phyloP scores from a whole-genome alignment of 306 rosid genomes.

The Pachyrhizus erosus region DNA sequence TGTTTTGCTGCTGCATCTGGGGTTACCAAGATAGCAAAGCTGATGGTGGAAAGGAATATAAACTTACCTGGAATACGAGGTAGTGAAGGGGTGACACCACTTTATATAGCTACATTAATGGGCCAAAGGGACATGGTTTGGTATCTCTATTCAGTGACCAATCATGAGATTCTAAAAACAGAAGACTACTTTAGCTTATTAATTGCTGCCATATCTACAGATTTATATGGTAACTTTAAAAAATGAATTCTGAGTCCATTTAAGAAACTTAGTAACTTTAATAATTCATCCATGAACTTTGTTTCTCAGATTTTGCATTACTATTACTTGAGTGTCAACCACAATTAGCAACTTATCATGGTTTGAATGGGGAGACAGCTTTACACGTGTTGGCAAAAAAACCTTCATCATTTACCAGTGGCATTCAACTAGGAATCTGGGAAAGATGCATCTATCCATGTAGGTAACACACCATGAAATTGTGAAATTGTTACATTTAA shows the following conservation, averaged over 20 bases:
- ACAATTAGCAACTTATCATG: constrained; percentile 27
- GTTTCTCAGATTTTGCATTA: constrained; percentile 34
- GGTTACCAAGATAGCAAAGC: constrained; percentile 20
- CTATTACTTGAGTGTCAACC: constrained; percentile 4
- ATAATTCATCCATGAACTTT: not conserved
- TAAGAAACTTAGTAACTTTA: not conserved
- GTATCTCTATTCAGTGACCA: constrained; percentile 27
- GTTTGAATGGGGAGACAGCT: constrained; percentile 36
- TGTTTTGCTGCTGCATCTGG: constrained; percentile 33
- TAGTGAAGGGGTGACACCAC: constrained; percentile 33
- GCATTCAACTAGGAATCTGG: constrained; percentile 36
- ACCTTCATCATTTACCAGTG: constrained; percentile 30
- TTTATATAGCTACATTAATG: constrained; percentile 28
- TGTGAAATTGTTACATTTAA: not conserved
- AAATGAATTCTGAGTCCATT: not conserved
- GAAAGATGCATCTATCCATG: constrained; percentile 38
- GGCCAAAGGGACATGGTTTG: constrained; percentile 33
- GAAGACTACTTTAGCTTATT: constrained; percentile 29
- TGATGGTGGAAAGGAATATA: constrained; percentile 25
- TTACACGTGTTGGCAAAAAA: constrained; percentile 26
- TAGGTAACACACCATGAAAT: constrained; percentile 7
- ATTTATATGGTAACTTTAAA: constrained; percentile 1
- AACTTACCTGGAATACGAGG: constrained; percentile 24
- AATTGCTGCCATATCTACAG: constrained; percentile 16
- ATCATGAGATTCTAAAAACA: constrained; percentile 4